Percentiles rank a stretch among this genome's conserved stretches.
phyloP scores from a whole-genome alignment of 495 filamentous ascomycete species.

The Hypoxylon intermedium region DNA sequence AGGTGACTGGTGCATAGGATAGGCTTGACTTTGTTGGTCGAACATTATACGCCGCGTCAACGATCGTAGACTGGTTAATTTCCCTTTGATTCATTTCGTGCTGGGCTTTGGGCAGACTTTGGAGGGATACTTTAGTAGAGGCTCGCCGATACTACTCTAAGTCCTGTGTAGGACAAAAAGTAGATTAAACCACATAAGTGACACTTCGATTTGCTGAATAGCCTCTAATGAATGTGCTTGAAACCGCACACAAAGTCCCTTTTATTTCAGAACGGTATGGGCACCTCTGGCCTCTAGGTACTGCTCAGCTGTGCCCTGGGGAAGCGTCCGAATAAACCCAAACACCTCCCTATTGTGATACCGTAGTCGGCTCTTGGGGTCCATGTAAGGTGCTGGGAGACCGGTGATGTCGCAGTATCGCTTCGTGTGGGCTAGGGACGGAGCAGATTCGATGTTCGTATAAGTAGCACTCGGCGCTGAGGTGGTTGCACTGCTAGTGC shows the following conservation, averaged over 20 bases:
- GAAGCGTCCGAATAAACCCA: constrained; percentile 73
- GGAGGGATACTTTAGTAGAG: too few relatives aligned
- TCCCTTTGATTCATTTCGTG: too few relatives aligned
- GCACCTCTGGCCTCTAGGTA: constrained; percentile 90
- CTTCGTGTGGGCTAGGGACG: constrained; percentile 76
- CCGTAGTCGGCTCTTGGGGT: constrained; percentile 89
- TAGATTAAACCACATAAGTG: too few relatives aligned
- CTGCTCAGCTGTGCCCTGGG: constrained; percentile 79
- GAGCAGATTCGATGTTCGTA: constrained; percentile 92
- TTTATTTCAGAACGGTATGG: constrained; percentile 84
- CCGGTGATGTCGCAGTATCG: constrained; percentile 97
- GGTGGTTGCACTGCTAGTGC: constrained; percentile 31
- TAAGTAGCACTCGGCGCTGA: constrained; percentile 79
- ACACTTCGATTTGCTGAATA: too few relatives aligned
- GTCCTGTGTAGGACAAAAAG: too few relatives aligned
- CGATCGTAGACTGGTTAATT: neutral
- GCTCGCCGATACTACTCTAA: too few relatives aligned
- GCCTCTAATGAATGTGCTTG: too few relatives aligned
- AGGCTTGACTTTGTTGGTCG: constrained; percentile 90
- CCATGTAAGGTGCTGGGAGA: constrained; percentile 82
- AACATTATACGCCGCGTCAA: too few relatives aligned
- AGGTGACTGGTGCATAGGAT: constrained; percentile 80
- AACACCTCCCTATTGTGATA: constrained; percentile 94
- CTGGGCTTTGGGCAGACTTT: too few relatives aligned
- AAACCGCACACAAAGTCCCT: too few relatives aligned